Base-by-base conservation (phyloP, 164 flowering plant genomes). In the Magnolia sinica region DNA sequence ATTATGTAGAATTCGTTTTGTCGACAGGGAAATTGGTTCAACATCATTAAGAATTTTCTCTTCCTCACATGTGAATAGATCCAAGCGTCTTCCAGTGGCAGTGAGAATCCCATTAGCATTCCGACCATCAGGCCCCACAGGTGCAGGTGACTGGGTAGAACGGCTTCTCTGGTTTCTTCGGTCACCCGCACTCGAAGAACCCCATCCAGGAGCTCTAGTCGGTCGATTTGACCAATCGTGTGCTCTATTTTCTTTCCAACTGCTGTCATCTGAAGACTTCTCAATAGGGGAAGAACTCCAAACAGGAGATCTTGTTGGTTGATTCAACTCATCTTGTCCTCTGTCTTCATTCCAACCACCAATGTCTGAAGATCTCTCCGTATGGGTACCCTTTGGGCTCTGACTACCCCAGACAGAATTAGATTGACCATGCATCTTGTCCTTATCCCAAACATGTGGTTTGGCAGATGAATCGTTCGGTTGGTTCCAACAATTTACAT, bases 1-100 rank as follows among this genome's bases (percentile, higher is more conserved):
- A 31, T 84, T 84, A 69, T 87, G 86, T 90, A 90, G 81, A 29
- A 96, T 89, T 81, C 86, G 88, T 81, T 86, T 86, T 68, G 90
- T 79, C 3, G 87, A 81, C 78, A 55, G 87, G 89, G 92, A 87
- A 6, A 91, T 76, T 6, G 90, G 88, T 29, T 94, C 99, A 68
- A 90, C 79, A 29, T 86, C 89, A 2, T 83, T 69, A 70, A 94
- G 92, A 75, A 89, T 78, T 73, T 84, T 90, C 76, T 89, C 91
- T 79, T 94, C 98, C 64, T 94, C 98, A 1, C 86, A 75, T 1
- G 96, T 87, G 82, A 90, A 96, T 64, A 79, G 76, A 64, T 92
- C 98, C 68, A 89, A 50, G 4, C 95, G 81, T 71, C 86, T 90
- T 72, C 92, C 78, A 5, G 91, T 89, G 5, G 79, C 86, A 51